Evolutionary conservation across 768 basidiomycete genomes (phyloP).

Genomic region (Lactarius hatsudake): DNA sequence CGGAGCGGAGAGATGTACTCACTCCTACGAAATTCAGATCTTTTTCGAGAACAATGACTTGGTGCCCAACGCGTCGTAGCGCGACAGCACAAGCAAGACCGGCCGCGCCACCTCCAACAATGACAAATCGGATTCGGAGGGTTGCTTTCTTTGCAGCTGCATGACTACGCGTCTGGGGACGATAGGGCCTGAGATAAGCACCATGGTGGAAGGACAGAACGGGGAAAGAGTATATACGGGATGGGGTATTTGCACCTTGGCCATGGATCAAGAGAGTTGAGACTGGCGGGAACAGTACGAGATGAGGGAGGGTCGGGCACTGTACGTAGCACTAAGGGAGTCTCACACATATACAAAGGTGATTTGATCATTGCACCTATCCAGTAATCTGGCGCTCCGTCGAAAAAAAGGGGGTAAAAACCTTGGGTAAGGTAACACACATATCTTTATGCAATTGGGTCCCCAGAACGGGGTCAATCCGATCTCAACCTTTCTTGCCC

Average conservation of each 20-base stretch:
- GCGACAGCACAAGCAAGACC: slow-evolving; percentile 39
- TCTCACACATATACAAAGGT: neutral
- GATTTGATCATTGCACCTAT: neutral
- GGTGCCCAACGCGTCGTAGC: slow-evolving; percentile 38
- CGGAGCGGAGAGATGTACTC: slow-evolving; percentile 10
- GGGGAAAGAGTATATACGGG: neutral
- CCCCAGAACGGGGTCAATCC: slow-evolving; percentile 5
- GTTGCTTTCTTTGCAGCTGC: slow-evolving; percentile 23
- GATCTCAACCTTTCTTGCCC: neutral
- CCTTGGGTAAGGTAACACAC: too few species aligned
- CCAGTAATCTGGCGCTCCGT: neutral
- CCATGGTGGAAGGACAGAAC: neutral
- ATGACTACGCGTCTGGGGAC: slow-evolving; percentile 11
- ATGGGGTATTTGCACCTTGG: slow-evolving; percentile 11
- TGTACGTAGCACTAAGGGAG: too few species aligned
- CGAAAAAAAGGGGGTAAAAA: slow-evolving; percentile 6
- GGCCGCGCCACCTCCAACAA: slow-evolving; percentile 37
- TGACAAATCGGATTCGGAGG: slow-evolving; percentile 33
- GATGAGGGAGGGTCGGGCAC: neutral
- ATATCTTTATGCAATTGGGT: neutral
- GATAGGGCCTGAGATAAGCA: neutral
- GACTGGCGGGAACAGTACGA: neutral
- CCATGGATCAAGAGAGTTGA: neutral
- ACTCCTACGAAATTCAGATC: slow-evolving; percentile 32
- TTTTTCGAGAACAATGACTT: slow-evolving; percentile 36